Evolutionary conservation across 148 eudicot species (phyloP).

Genomic region (Tetragonia tetragonoides): DNA sequence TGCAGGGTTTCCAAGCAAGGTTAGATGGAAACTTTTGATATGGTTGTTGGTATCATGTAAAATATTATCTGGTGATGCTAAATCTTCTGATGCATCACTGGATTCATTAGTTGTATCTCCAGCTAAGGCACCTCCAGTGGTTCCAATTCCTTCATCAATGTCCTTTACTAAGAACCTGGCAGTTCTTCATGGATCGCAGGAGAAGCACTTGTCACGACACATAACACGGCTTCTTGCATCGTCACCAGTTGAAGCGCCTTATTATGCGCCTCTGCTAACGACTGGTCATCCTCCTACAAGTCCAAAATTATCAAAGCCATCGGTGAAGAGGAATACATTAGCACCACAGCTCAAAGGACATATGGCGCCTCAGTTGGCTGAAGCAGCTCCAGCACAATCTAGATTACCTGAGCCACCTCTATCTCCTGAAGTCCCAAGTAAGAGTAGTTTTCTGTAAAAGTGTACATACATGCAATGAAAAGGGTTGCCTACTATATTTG

Average conservation of each 20-base stretch:
- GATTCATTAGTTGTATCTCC: constrained; percentile 33
- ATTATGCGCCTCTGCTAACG: constrained; percentile 36
- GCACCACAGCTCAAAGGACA: constrained; percentile 36
- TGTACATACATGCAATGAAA: background rate
- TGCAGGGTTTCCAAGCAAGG: constrained; percentile 40
- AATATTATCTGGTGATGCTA: constrained; percentile 29
- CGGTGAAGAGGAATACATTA: constrained; percentile 36
- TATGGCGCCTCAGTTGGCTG: constrained; percentile 41
- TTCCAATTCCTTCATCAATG: constrained; percentile 25
- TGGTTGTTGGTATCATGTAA: constrained; percentile 44
- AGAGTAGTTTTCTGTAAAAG: constrained; percentile 21
- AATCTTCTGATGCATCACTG: constrained; percentile 21
- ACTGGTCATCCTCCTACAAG: constrained; percentile 50
- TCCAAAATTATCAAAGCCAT: constrained; percentile 40
- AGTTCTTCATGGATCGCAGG: constrained; percentile 24
- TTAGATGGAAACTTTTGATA: constrained; percentile 31
- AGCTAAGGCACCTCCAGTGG: constrained; percentile 29
- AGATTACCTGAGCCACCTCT: constrained; percentile 74
- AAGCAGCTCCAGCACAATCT: constrained; percentile 59
- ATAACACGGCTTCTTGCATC: constrained; percentile 30
- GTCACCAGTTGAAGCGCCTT: constrained; percentile 43
- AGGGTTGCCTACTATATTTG: background rate
- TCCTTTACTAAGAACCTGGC: constrained; percentile 30
- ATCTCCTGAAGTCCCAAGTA: constrained; percentile 70
- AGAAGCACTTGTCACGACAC: constrained; percentile 26